Evolutionary conservation across 2,329 filamentous ascomycete species (phyloP), one percentile per base, ranked within the genome.

Genomic region (Colletotrichum musae): DNA sequence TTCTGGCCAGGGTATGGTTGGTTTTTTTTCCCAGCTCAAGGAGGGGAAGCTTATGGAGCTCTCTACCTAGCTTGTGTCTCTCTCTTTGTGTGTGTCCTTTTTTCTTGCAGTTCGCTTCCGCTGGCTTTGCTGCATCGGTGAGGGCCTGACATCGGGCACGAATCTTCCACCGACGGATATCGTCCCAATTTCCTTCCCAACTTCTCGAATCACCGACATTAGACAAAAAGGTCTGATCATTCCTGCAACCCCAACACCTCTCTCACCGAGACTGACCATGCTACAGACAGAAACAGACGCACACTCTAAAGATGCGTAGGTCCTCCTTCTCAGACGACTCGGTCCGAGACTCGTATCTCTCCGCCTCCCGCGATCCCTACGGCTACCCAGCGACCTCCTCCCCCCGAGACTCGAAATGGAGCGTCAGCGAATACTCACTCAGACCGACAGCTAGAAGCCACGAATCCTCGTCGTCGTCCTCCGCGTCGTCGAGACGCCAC

Each of bases 361-460:
- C 47, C n/a, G 32, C 32, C 16, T 15, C 61, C 21, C 62, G 62
- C 47, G 56, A 66, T 5, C 48, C 63, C 47, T 61, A 61, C 7
- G 56, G 39, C 63, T 66, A 66, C 41, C 36, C 62, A 16, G 26
- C 32, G 32, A 24, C 21, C 21, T 58, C 60, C 28, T 45, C 64
- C 15, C 36, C 41, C 16, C 28, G 62, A 28, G 61, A 69, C 41
- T 69, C 66, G 4, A 69, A 58, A 45, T 64, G 61, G 48, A 54
- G 65, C 24, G 54, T 65, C 9, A 63, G 53, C 24, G 66, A 58
- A 36, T 48, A 54, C n/a, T 69, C 66, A 4, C 66, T 60, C 56
- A 65, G 66, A 26, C 50, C 66, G n/a, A 54, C 54, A 28, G 54
- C 54, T 43, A 52, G 62, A 41, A 43, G 32, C 43, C 32, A 60